These are phyloP conservation scores for Sporothrix brunneoviolacea DNA, from an alignment of 2,329 filamentous ascomycete genomes.

Conservation along the genomic window DNA sequence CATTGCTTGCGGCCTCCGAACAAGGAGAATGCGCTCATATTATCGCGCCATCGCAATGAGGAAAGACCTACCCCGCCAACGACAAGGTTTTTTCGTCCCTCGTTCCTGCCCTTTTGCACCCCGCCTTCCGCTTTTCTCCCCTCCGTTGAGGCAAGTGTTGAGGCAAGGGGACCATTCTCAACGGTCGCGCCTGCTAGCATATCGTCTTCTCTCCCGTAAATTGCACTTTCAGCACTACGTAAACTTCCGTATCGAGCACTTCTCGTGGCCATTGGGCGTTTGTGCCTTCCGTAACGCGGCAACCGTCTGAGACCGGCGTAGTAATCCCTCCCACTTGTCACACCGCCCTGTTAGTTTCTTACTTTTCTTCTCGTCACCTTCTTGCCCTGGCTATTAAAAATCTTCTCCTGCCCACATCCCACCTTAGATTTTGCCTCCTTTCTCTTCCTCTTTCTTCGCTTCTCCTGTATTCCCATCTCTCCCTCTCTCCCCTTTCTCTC, in stretches of 20 bases:
- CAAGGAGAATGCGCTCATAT: constrained; percentile 3
- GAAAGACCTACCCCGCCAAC: constrained; percentile 13
- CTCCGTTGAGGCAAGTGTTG: not conserved
- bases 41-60: constrained; percentile 8
- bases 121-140: not conserved
- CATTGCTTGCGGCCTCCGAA: constrained; percentile 8
- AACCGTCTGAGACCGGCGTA: too few relatives aligned
- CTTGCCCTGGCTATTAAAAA: constrained; percentile 10
- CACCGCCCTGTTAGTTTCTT: constrained; percentile 15
- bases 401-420: constrained; percentile 7
- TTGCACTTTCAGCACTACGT: not conserved
- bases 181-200: constrained; percentile 2
- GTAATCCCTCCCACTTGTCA: constrained; percentile 10
- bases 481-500: not conserved
- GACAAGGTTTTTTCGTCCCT: constrained; percentile 1
- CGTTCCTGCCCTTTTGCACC: constrained; percentile 5
- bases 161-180: not conserved
- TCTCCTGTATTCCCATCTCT: constrained; percentile 5
- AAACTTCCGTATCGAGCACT: constrained; percentile 6
- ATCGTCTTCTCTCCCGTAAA: not conserved
- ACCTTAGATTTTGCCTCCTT: constrained; percentile 5
- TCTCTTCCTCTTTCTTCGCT: constrained; percentile 14
- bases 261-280: not conserved
- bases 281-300: constrained; percentile 8
- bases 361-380: not conserved